Base-by-base conservation (phyloP, 1,284 basidiomycete genomes). In the Puccinia novopanici region DNA sequence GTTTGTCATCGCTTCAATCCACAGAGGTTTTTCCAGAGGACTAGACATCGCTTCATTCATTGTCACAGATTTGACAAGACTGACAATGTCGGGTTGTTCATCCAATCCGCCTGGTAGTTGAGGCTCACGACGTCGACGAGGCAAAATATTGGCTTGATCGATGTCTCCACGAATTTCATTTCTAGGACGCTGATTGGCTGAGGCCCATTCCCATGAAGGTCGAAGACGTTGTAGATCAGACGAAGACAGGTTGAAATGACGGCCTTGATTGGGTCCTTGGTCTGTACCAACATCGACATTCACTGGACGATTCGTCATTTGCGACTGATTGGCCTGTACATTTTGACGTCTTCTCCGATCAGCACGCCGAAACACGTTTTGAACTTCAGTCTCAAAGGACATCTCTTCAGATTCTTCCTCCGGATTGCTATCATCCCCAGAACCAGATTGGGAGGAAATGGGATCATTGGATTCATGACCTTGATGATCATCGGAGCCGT, bases 1-100 rank as follows among this genome's bases (percentile, higher is more conserved):
- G 13, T 48, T n/a, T 10, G 27, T n/a, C 75, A 77, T 77, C 0
- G 75, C 75, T n/a, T 68, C 37, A 6, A n/a, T 22, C 75, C 75
- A 77, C 19, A 45, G 3, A 9, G 37, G 37, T 67, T n/a, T 24
- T 27, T 67, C 63, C 17, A 15, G 27, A 4, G n/a, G 2, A n/a
- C n/a, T n/a, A n/a, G n/a, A 8, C 45, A 67, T 2, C 8, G 63
- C 63, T 15, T 67, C 63, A 1, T n/a, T 24, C 63, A 67, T n/a
- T 1, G 63, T 45, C 0, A 67, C 37, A 6, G n/a, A n/a, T 15
- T 67, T 17, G 17, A 48, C 37, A 9, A 67, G n/a, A 15, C 45
- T 67, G 0, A 67, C 27, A 59, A 59, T 30, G 4, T 34, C 57
- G 9, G 57, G 57, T 34, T 59, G 57, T 17, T 34, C 9, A 34